phyloP scores from a whole-genome alignment of 2,329 filamentous ascomycete species.

The Sclerotinia glacialis region DNA sequence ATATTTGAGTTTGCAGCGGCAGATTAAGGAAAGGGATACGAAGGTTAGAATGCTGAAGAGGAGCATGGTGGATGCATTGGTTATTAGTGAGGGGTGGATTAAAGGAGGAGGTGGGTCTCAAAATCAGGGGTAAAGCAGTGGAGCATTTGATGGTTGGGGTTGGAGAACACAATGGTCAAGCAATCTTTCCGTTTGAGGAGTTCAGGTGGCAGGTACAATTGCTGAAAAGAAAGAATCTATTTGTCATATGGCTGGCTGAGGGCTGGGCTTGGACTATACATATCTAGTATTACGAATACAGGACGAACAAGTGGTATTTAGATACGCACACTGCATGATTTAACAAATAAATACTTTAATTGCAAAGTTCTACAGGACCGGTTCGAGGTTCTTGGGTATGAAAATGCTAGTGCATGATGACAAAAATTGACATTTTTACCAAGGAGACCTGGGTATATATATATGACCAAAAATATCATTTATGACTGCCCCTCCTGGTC shows the following conservation, averaged over 20 bases:
- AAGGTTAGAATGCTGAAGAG: constrained; percentile 47
- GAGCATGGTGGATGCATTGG: constrained; percentile 43
- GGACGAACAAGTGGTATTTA: not conserved
- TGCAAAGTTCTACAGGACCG: not conserved
- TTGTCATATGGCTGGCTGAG: not conserved
- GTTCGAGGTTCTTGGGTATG: not conserved
- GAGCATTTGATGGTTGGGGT: too few species aligned
- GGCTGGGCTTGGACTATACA: not conserved
- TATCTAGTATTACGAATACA: not conserved
- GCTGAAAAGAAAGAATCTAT: not conserved
- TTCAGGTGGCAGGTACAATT: not conserved
- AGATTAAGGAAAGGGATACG: constrained; percentile 58
- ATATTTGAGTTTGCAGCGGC: constrained; percentile 57
- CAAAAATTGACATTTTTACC: not conserved
- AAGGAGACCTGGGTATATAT: too few species aligned
- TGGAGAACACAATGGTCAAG: too few species aligned
- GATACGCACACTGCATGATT: not conserved
- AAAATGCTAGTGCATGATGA: not conserved
- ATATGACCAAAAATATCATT: not conserved
- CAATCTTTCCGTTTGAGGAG: too few species aligned
- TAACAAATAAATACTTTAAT: not conserved
- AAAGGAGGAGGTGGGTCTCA: constrained; percentile 6
- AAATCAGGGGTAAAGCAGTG: not conserved
- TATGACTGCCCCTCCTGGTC: not conserved
- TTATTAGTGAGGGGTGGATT: constrained; percentile 23